phyloP scores from a whole-genome alignment of 495 filamentous ascomycete species.

The Aspergillus ostianus region DNA sequence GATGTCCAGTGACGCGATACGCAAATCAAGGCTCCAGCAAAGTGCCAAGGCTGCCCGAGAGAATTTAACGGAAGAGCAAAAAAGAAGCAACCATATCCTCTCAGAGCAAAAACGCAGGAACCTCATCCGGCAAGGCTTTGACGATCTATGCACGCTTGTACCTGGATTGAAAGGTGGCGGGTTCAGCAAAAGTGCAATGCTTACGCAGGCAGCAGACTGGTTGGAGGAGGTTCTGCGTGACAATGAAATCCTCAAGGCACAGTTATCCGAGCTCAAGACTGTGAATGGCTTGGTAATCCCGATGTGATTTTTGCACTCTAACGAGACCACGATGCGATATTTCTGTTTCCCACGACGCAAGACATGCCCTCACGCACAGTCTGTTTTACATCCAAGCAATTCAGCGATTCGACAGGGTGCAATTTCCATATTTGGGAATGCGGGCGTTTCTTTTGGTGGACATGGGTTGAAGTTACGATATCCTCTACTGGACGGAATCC shows the following conservation, averaged over 20 bases:
- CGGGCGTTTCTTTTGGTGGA: not conserved
- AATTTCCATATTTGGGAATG: not conserved
- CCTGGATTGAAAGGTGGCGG: slow-evolving; percentile 67
- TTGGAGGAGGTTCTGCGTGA: slow-evolving; percentile 68
- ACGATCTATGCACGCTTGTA: slow-evolving; percentile 67
- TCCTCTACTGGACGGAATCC: not conserved
- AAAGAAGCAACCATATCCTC: slow-evolving; percentile 81
- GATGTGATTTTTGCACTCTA: slow-evolving; percentile 26
- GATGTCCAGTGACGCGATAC: slow-evolving; percentile 30
- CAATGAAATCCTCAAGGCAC: slow-evolving; percentile 53
- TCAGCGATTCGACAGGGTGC: not conserved
- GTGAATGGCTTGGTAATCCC: slow-evolving; percentile 46
- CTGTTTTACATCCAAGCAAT: not conserved
- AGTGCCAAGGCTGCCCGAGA: slow-evolving; percentile 57
- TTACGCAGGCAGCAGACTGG: slow-evolving; percentile 69
- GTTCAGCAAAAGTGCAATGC: slow-evolving; percentile 76
- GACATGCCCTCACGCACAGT: not conserved
- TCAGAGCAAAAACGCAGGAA: slow-evolving; percentile 86
- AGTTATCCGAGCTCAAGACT: slow-evolving; percentile 45
- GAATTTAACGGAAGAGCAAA: slow-evolving; percentile 81
- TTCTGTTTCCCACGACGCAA: slow-evolving; percentile 9
- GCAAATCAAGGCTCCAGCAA: slow-evolving; percentile 31
- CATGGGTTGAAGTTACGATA: not conserved
- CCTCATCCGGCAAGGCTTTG: slow-evolving; percentile 74
- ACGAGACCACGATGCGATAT: slow-evolving; percentile 25